These are phyloP conservation scores for Botrytis fragariae DNA, from an alignment of 2,329 filamentous ascomycete species.

Conservation along the genomic window DNA sequence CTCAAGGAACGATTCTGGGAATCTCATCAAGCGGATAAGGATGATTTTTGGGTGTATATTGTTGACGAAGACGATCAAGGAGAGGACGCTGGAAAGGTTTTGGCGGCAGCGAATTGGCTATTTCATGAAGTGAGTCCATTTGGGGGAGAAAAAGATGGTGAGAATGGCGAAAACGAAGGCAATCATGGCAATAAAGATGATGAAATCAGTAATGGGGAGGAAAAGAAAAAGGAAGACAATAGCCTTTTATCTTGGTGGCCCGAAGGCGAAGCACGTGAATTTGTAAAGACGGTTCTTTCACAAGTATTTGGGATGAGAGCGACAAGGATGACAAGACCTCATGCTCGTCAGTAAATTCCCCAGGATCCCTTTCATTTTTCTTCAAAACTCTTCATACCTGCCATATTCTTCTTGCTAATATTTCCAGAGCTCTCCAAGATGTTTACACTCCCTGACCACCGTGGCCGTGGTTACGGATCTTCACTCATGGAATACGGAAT, in stretches of 20 bases:
- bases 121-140: neutral
- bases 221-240: neutral
- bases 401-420: neutral
- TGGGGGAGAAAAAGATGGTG: neutral
- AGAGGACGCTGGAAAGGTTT: neutral
- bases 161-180: neutral
- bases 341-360: neutral
- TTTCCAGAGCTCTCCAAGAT: slow-evolving; percentile 1
- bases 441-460: neutral
- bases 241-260: neutral
- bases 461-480: neutral
- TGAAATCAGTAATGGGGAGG: neutral
- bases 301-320: neutral
- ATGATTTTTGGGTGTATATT: neutral
- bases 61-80: neutral
- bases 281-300: neutral
- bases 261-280: slow-evolving; percentile 8
- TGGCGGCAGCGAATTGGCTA: neutral
- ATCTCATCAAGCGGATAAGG: neutral
- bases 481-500: slow-evolving; percentile 9
- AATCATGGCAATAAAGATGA: neutral
- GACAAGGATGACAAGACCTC: neutral
- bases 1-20: neutral
- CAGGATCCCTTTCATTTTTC: rapidly evolving
- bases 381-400: rapidly evolving